These are phyloP conservation scores for Ochetophila trinervis DNA, from an alignment of 306 rosid species.

Conservation along the genomic window DNA sequence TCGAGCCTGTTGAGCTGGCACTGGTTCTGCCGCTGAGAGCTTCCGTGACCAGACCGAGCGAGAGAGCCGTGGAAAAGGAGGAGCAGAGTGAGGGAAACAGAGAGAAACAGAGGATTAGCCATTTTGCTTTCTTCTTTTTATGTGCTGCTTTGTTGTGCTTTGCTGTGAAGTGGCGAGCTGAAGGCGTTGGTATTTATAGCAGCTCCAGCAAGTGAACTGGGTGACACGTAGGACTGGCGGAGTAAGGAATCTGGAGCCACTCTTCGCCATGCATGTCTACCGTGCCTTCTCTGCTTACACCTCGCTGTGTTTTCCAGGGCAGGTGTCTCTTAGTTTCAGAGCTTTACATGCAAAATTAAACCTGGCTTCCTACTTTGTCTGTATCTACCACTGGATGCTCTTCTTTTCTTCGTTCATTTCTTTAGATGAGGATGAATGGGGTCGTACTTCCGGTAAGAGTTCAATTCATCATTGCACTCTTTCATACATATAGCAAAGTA, in stretches of 20 bases:
- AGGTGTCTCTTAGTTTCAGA: conserved; percentile 17
- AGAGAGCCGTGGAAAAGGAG: conserved; percentile 39
- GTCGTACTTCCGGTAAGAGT: too few species aligned
- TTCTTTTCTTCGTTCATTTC: too few species aligned
- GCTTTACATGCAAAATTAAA: conserved; percentile 4
- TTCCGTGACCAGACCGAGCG: not conserved
- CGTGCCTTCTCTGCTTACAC: conserved; percentile 2
- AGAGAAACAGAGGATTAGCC: conserved; percentile 25
- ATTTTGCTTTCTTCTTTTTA: not conserved
- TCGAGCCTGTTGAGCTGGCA: conserved; percentile 34
- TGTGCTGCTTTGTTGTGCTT: not conserved
- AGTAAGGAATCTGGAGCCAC: conserved; percentile 9
- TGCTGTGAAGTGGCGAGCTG: conserved; percentile 25
- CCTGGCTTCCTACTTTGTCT: not conserved
- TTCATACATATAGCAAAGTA: too few species aligned
- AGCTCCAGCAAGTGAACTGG: not conserved
- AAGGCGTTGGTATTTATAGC: conserved; percentile 21
- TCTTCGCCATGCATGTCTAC: conserved; percentile 29
- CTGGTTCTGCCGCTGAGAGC: not conserved
- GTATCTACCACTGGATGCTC: too few species aligned
- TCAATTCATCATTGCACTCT: too few species aligned
- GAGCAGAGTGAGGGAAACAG: conserved; percentile 37
- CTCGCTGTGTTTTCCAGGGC: not conserved
- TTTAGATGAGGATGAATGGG: too few species aligned
- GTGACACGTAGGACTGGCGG: conserved; percentile 3